phyloP scores from a whole-genome alignment of 2,329 filamentous ascomycete genomes.

The Ciborinia camelliae region DNA sequence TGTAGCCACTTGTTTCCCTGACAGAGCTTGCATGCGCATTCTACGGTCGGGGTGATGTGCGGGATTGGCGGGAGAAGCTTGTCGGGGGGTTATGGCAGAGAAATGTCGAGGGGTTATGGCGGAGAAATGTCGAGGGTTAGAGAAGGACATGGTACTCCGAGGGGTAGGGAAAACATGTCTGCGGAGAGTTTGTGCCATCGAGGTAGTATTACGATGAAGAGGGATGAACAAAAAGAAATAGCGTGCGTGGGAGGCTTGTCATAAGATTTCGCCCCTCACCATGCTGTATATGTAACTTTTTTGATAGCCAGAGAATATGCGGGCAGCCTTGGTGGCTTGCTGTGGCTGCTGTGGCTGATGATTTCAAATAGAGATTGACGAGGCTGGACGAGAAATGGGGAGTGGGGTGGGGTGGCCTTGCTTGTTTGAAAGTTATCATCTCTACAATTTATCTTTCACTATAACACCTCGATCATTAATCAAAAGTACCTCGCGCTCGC shows the following conservation, averaged over 20 bases:
- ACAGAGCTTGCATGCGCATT: not conserved
- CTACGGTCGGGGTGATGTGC: constrained; percentile 6
- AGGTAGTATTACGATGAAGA: not conserved
- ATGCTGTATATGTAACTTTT: not conserved
- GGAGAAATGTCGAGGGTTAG: constrained; percentile 29
- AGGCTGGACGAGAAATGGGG: not conserved
- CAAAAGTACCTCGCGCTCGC: not conserved
- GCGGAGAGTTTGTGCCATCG: constrained; percentile 31
- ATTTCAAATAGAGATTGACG: not conserved
- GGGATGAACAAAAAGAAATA: not conserved
- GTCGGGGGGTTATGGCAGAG: constrained; percentile 24
- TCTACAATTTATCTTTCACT: not conserved
- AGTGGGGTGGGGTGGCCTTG: not conserved
- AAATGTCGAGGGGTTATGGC: constrained; percentile 29
- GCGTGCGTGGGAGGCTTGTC: not conserved
- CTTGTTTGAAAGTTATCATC: not conserved
- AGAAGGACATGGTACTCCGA: constrained; percentile 18
- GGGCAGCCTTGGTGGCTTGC: constrained; percentile 5
- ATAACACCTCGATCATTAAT: not conserved
- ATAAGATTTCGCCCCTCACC: not conserved
- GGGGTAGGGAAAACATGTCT: constrained; percentile 26
- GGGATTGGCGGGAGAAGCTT: constrained; percentile 9
- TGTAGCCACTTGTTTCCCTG: constrained; percentile 20
- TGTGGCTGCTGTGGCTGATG: constrained; percentile 3
- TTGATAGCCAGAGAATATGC: not conserved